phyloP scores from a whole-genome alignment of 2,329 filamentous ascomycete species.

The Colletotrichum tabaci region DNA sequence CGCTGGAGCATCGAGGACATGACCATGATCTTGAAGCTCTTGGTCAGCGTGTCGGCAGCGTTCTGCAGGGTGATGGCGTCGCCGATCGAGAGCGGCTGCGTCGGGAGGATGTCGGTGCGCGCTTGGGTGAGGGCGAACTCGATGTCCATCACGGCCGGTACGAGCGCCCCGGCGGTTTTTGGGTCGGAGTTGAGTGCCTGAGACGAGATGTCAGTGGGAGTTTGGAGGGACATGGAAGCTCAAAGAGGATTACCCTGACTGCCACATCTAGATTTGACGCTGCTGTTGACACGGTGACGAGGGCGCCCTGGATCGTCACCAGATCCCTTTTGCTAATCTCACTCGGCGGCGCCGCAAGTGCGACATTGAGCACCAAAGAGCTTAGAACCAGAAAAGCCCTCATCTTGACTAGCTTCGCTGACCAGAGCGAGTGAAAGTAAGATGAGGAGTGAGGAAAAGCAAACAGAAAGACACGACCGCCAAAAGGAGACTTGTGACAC shows the following conservation, averaged over 20 bases:
- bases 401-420: conserved; percentile 12
- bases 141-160: conserved; percentile 14
- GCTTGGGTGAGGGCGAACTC: conserved; percentile 38
- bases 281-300: conserved; percentile 14
- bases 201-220: neutral
- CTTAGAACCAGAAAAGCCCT: conserved; percentile 8
- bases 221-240: too few relatives aligned
- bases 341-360: conserved; percentile 1
- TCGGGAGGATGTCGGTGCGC: conserved; percentile 33
- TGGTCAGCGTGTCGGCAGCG: conserved; percentile 29
- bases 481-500: neutral
- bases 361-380: conserved; percentile 4
- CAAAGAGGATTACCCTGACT: neutral
- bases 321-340: conserved; percentile 9
- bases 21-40: conserved; percentile 41
- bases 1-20: conserved; percentile 39
- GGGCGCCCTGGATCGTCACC: conserved; percentile 9
- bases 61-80: conserved; percentile 42
- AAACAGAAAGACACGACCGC: neutral
- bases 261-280: conserved; percentile 20
- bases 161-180: conserved; percentile 12
- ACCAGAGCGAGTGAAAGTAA: conserved; percentile 5
- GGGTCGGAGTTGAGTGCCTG: conserved; percentile 33
- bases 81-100: conserved; percentile 46
- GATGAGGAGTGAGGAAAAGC: neutral